Base-by-base conservation (phyloP, 331 rosid genomes). In the Quercus phellos region DNA sequence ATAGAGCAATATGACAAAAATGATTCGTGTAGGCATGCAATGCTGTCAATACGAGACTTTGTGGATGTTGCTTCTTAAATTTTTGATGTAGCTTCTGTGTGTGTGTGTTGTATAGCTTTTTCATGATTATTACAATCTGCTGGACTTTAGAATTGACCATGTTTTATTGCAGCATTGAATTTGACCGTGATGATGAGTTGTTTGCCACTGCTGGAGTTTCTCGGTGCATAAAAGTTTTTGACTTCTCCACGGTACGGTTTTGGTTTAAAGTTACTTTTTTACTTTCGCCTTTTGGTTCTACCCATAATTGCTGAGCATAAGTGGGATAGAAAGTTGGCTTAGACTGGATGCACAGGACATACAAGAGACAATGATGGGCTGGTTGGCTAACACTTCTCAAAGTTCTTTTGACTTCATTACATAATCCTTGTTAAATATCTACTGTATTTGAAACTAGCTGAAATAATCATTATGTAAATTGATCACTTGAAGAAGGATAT, bases 171-270 rank as follows among this genome's bases (percentile, higher is more conserved):
- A 95, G 99, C 93, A 95, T 95, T 74, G 99, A 95, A 89, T 95
- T 95, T 83, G 94, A 93, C 77, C 86, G 98, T 4, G 98, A 95
- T 74, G 96, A 91, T 81, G 97, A 95, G 81, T 84, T 93, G 73
- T 95, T 95, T 83, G 98, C 96, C 59, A 95, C 97, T 54, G 99
- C 99, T 75, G 99, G 99, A 83, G 99, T 95, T 84, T 95, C 99
- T 4, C 90, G 96, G 79, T 84, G 98, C 78, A 95, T 95, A 83
- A 95, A 93, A 82, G 92, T 95, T 85, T 95, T 95, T 77, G 99
- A 95, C 84, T 95, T 93, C 79, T 90, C 97, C 55, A 69, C 88
- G 84, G 99, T 93, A 92, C 70, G 87, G 77, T 72, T 70, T 71
- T 7, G 54, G 51, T 77, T 64, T 66, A 46, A 34, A 18, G 26